These are phyloP conservation scores for Ambrosiella beaveri DNA, from an alignment of 2,329 filamentous ascomycete genomes.

Conservation along the genomic window DNA sequence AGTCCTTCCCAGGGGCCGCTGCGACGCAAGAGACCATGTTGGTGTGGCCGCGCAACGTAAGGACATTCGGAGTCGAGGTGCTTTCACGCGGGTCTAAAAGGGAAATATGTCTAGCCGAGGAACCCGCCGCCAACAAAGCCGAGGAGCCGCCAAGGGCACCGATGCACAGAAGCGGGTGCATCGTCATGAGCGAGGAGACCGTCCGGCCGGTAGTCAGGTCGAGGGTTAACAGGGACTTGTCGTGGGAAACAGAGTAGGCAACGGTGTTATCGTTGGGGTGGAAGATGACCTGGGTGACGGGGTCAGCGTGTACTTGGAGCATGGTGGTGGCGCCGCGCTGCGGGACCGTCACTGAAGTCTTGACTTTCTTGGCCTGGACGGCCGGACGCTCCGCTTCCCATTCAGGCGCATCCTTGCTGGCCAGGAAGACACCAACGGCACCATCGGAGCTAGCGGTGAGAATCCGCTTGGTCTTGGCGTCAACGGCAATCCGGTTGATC, in stretches of 20 bases:
- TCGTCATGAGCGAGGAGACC: slow-evolving; percentile 68
- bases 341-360: slow-evolving; percentile 28
- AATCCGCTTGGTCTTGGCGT: slow-evolving; percentile 55
- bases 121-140: slow-evolving; percentile 52
- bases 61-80: slow-evolving; percentile 57
- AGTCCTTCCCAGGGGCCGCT: slow-evolving; percentile 43
- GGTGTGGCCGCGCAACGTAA: slow-evolving; percentile 81
- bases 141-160: slow-evolving; percentile 43
- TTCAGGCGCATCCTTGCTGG: slow-evolving; percentile 56
- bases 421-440: slow-evolving; percentile 75
- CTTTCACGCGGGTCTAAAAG: slow-evolving; percentile 79
- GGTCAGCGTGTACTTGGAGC: slow-evolving; percentile 52
- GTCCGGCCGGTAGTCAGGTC: slow-evolving; percentile 67
- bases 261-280: slow-evolving; percentile 72
- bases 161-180: slow-evolving; percentile 67
- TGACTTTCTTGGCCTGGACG: slow-evolving; percentile 25
- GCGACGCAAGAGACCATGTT: slow-evolving; percentile 45
- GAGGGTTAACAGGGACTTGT: slow-evolving; percentile 80
- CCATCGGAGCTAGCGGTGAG: slow-evolving; percentile 76
- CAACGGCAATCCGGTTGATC: slow-evolving; percentile 58
- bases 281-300: slow-evolving; percentile 68
- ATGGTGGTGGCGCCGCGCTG: slow-evolving; percentile 67
- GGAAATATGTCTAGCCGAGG: slow-evolving; percentile 71
- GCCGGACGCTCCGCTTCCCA: slow-evolving; percentile 51
- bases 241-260: slow-evolving; percentile 78